Evolutionary conservation across 2,329 filamentous ascomycete genomes (phyloP), one percentile per base, ranked within the genome.

Genomic region (Verticillium klebahnii): DNA sequence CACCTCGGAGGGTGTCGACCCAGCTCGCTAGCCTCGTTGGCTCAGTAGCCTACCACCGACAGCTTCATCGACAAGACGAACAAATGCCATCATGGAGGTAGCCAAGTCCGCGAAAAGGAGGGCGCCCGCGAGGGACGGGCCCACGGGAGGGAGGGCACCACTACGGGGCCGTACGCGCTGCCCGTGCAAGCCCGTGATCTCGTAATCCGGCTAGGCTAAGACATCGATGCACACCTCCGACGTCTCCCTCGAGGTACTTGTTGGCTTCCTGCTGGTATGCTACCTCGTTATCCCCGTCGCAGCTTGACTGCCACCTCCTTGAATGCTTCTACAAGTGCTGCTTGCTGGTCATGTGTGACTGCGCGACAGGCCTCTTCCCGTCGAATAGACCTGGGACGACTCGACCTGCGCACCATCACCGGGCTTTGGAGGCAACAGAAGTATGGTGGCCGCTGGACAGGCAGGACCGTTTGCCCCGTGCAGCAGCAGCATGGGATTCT

Each of bases 131-230:
- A 50, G 19, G 39, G 40, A 50, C 40, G 40, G 40, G n/a, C 55
- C 31, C 55, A 6, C 55, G 31, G 55, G 15, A 57, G 31, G 55
- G 55, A 57, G 55, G 55, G 31, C 55, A 57, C 55, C 32, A 58
- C 25, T 50, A 58, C 57, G 37, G 57, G 40, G 31, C 37, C 57
- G 57, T 31, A 58, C 4, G 29, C 34, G 29, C 25, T 19, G 57
- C 57, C 57, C 37, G 25, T 50, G 40, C 36, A 50, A 40, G 57
- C 57, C 57, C 57, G 57, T 58, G 57, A 58, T 58, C 57, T 40
- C 39, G 25, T 25, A 29, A 15, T 11, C 57, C 57, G 25, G 12
- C 29, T 15, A 32, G 36, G 23, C 57, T 58, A 23, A 58, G 57
- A 58, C 57, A 58, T 58, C 37, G 57, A 29, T 23, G 57, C 57